phyloP scores from a whole-genome alignment of 345 rosid species.

The Ceriops zippeliana region DNA sequence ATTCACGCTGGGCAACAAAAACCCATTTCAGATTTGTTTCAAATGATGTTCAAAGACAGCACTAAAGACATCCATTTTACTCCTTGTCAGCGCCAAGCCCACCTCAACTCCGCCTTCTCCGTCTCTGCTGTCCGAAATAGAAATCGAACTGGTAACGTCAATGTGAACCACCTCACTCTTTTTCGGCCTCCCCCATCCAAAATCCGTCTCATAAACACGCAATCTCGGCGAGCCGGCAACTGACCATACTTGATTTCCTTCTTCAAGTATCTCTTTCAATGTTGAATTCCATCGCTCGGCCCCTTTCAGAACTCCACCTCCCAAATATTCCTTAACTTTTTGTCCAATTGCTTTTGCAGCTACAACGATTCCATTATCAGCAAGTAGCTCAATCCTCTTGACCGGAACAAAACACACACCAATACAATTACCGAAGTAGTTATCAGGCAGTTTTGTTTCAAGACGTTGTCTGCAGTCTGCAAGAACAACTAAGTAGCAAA shows the following conservation, averaged over 20 bases:
- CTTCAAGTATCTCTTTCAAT: neutral
- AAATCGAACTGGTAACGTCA: slow-evolving; percentile 14
- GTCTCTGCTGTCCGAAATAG: slow-evolving; percentile 19
- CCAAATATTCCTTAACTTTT: slow-evolving; percentile 20
- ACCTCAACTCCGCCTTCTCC: slow-evolving; percentile 34
- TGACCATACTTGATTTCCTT: neutral
- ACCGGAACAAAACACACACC: slow-evolving; percentile 4
- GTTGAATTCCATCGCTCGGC: slow-evolving; percentile 16
- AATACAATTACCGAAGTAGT: slow-evolving; percentile 39
- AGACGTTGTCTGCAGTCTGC: slow-evolving; percentile 27
- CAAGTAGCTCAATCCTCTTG: slow-evolving; percentile 21
- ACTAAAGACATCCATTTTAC: slow-evolving; percentile 24
- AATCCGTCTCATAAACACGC: slow-evolving; percentile 29
- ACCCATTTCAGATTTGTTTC: neutral
- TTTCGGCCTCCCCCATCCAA: slow-evolving; percentile 42
- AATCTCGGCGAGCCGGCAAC: slow-evolving; percentile 31
- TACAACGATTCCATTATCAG: slow-evolving; percentile 24
- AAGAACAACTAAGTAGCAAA: slow-evolving; percentile 13
- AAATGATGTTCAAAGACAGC: neutral
- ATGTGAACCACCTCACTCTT: slow-evolving; percentile 28
- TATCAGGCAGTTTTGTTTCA: slow-evolving; percentile 13
- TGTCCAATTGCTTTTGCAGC: slow-evolving; percentile 34
- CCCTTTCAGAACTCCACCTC: slow-evolving; percentile 17
- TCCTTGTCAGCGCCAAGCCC: slow-evolving; percentile 22
- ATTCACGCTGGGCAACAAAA: no score